Conservation (phyloP, 208 protist species). For the Acanthamoeba sp. region DNA sequence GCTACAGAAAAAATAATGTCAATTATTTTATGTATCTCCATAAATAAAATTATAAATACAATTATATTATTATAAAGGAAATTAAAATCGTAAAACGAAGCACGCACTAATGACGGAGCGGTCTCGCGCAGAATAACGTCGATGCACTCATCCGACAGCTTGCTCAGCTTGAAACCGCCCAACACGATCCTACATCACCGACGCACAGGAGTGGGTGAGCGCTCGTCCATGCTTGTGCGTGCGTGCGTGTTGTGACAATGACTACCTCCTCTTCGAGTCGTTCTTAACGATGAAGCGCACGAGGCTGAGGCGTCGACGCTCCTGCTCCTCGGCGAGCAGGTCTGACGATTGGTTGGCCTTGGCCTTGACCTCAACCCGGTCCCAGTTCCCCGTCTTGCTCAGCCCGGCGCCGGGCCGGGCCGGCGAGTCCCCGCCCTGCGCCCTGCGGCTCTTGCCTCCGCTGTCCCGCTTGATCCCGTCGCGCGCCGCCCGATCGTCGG, state of each 20-base stretch:
- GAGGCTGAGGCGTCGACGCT: constrained; percentile 14
- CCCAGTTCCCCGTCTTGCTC: background rate
- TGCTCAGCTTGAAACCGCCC: constrained; percentile 70
- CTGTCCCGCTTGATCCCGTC: background rate
- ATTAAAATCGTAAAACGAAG: background rate
- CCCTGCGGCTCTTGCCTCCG: background rate
- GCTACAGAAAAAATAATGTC: too few relatives aligned
- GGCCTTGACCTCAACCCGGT: background rate
- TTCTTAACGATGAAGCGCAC: constrained; percentile 16
- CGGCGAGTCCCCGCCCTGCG: background rate
- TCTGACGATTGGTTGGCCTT: background rate
- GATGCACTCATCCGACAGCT: constrained; percentile 8
- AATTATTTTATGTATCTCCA: too few relatives aligned
- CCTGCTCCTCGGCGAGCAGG: constrained; percentile 24
- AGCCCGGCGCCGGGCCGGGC: background rate
- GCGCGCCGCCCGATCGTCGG: background rate
- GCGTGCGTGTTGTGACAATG: background rate
- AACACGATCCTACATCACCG: constrained; percentile 10
- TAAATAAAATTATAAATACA: too few relatives aligned
- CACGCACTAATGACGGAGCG: background rate
- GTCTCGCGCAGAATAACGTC: constrained; percentile 29
- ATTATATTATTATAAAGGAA: too few relatives aligned
- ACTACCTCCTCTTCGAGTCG: constrained; percentile 6
- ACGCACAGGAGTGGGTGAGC: background rate
- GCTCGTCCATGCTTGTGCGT: background rate